Evolutionary conservation across 2,329 filamentous ascomycete genomes (phyloP).

Genomic region (Triangularia setosa): DNA sequence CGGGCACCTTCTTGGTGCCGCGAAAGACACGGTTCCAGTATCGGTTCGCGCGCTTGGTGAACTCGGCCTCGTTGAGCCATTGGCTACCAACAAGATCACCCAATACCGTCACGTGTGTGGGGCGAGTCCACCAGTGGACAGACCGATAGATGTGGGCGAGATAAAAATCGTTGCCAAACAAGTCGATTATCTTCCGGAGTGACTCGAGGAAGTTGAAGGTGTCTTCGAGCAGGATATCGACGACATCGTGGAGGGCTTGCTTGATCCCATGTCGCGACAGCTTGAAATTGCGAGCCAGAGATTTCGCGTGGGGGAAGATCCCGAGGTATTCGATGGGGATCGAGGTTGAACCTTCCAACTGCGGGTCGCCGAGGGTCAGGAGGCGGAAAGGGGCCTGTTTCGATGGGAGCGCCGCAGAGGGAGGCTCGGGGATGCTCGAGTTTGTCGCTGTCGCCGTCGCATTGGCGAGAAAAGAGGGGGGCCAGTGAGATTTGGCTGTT

Average conservation of each 20-base stretch:
- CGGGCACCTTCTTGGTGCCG: conserved; percentile 60
- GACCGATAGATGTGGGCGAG: conserved; percentile 87
- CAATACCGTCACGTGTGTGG: conserved; percentile 83
- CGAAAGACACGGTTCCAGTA: conserved; percentile 80
- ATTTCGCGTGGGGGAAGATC: conserved; percentile 51
- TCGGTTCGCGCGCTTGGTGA: conserved; percentile 64
- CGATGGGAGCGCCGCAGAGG: conserved; percentile 20
- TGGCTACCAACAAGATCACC: conserved; percentile 92
- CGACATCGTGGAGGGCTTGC: conserved; percentile 52
- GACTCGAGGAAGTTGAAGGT: conserved; percentile 63
- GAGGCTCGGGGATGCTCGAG: neutral
- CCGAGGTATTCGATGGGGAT: conserved; percentile 59
- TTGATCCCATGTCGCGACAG: conserved; percentile 47
- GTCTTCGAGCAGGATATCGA: conserved; percentile 64
- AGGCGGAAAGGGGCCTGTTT: conserved; percentile 72
- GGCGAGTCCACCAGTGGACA: conserved; percentile 75
- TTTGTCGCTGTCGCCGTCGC: conserved; percentile 16
- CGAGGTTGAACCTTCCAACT: conserved; percentile 87
- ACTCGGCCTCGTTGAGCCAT: conserved; percentile 87
- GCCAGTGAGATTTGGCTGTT: conserved; percentile 41
- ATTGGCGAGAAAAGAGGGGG: conserved; percentile 17
- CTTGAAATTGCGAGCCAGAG: conserved; percentile 46
- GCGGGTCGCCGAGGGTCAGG: conserved; percentile 84
- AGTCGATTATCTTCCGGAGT: conserved; percentile 75
- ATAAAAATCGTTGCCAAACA: conserved; percentile 92